Percentiles rank a stretch among this genome's conserved stretches.
phyloP scores from a whole-genome alignment of 345 rosid genomes.

The Gossypium rotundifolium region DNA sequence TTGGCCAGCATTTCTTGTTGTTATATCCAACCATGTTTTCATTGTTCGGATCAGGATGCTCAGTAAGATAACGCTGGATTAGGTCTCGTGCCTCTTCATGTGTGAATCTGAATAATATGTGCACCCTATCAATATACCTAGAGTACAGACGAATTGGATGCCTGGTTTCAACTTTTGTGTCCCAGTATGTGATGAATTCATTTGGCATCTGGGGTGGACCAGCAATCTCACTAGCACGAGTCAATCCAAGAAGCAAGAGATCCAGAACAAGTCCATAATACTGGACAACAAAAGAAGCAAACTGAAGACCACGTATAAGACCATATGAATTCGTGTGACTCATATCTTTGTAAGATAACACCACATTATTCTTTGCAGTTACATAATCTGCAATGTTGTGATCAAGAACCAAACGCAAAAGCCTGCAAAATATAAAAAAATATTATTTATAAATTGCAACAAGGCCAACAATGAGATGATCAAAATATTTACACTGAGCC shows the following conservation, averaged over 20 bases:
- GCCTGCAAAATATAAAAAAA: constrained; percentile 46
- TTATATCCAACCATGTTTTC: too few species aligned
- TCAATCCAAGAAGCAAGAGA: constrained; percentile 90
- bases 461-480: background rate
- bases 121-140: too few species aligned
- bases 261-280: constrained; percentile 94
- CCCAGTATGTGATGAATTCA: constrained; percentile 91
- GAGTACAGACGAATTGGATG: too few species aligned
- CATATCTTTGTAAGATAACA: constrained; percentile 96
- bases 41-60: too few species aligned
- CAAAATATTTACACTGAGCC: constrained; percentile 8
- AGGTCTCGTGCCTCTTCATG: too few species aligned
- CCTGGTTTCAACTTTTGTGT: too few species aligned
- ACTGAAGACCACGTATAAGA: constrained; percentile 97
- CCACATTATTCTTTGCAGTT: constrained; percentile 96
- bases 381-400: constrained; percentile 99
- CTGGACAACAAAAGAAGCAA: constrained; percentile 97
- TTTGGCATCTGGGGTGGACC: constrained; percentile 99
- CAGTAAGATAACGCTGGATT: too few species aligned
- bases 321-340: constrained; percentile 97
- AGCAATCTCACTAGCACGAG: constrained; percentile 98
- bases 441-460: constrained; percentile 4
- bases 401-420: constrained; percentile 92
- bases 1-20: too few species aligned
- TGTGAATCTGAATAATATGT: too few species aligned